A percentile compares a stretch with the other conserved stretches of the same genome.
These are phyloP conservation scores for Leptodontidium sp. DNA, from an alignment of 2,329 filamentous ascomycete species.

Conservation along the genomic window DNA sequence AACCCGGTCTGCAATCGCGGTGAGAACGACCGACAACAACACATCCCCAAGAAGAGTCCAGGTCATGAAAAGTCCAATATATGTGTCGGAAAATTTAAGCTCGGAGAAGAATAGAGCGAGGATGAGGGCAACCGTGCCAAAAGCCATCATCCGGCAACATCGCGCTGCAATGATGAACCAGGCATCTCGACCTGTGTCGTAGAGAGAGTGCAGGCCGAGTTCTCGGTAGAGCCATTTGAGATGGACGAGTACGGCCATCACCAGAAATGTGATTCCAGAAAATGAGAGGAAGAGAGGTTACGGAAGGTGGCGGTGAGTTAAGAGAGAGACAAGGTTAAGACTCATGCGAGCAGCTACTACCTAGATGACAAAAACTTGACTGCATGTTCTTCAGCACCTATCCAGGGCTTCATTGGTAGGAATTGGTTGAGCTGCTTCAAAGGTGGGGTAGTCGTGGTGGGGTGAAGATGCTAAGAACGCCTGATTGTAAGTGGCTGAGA, in stretches of 20 bases:
- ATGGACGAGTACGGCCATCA: constrained; percentile 15
- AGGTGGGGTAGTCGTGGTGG: constrained; percentile 9
- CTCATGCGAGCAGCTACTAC: constrained; percentile 4
- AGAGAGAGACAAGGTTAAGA: not conserved
- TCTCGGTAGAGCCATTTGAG: constrained; percentile 47
- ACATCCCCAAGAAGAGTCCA: constrained; percentile 67
- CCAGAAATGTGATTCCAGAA: not conserved
- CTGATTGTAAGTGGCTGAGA: not conserved
- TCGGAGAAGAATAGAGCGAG: constrained; percentile 63
- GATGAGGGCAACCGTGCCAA: constrained; percentile 64
- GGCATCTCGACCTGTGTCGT: constrained; percentile 55
- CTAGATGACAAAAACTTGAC: constrained; percentile 8
- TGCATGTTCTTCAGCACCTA: not conserved
- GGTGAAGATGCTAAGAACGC: constrained; percentile 6
- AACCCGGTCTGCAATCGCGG: constrained; percentile 63
- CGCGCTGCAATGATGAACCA: constrained; percentile 65
- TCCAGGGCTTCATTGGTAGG: constrained; percentile 10
- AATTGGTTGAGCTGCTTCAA: constrained; percentile 7
- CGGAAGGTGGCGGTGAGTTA: not conserved
- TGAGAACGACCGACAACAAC: constrained; percentile 63
- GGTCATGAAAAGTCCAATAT: constrained; percentile 71
- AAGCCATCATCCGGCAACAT: constrained; percentile 67
- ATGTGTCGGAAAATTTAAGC: constrained; percentile 57
- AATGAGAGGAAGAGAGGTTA: not conserved
- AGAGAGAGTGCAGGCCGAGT: constrained; percentile 54